These are phyloP conservation scores for Fusarium kyushuense DNA, from an alignment of 2,329 filamentous ascomycete genomes.

Conservation along the genomic window DNA sequence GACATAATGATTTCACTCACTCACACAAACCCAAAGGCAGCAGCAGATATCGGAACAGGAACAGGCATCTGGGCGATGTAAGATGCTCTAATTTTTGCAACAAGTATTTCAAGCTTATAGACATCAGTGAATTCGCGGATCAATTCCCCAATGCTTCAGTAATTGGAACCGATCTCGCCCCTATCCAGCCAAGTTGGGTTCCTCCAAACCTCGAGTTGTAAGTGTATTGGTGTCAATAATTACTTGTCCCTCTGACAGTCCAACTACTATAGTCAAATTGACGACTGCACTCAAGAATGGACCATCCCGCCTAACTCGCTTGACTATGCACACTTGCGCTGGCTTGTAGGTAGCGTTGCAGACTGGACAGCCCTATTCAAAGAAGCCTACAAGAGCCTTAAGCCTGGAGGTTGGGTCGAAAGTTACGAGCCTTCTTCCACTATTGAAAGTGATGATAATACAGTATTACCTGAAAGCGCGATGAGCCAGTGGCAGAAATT, in stretches of 20 bases:
- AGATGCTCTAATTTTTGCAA: accelerated
- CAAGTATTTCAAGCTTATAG: accelerated
- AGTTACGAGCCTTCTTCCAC: slow-evolving; percentile 12
- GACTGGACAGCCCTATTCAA: not conserved
- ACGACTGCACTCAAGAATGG: slow-evolving; percentile 16
- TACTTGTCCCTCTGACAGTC: accelerated
- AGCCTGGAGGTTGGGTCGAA: slow-evolving; percentile 9
- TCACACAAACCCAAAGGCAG: not conserved
- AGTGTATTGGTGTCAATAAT: accelerated
- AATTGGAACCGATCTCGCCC: slow-evolving; percentile 2
- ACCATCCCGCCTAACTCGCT: not conserved
- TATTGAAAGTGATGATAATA: slow-evolving; percentile 3
- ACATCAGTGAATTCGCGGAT: not conserved
- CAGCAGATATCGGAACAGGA: slow-evolving; percentile 3
- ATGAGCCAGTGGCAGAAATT: slow-evolving; percentile 13
- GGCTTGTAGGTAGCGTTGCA: not conserved
- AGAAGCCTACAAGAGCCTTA: not conserved
- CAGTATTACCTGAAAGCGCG: not conserved
- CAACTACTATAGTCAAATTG: not conserved
- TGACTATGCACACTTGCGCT: slow-evolving; percentile 18
- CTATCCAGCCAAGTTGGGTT: slow-evolving; percentile 14
- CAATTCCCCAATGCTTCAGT: not conserved
- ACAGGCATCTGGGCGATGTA: slow-evolving; percentile 29
- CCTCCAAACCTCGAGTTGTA: slow-evolving; percentile 9
- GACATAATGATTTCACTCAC: accelerated